Evolutionary conservation across 495 filamentous ascomycete genomes (phyloP).

Genomic region (Endocarpon pusillum): DNA sequence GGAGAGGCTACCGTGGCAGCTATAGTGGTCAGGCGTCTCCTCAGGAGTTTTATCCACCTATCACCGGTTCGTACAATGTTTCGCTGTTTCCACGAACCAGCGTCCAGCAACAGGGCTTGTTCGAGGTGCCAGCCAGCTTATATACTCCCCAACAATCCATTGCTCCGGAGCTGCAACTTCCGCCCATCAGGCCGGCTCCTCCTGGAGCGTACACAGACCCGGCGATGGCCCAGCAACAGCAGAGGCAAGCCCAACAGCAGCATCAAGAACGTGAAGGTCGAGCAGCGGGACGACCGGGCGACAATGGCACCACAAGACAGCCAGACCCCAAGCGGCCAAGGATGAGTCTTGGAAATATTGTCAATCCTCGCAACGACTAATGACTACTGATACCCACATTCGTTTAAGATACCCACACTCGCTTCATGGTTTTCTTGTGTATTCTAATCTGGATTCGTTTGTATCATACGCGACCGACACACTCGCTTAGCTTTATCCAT

Average conservation of each 20-base stretch:
- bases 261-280: background rate
- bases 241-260: background rate
- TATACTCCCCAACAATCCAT: background rate
- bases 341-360: conserved; percentile 1
- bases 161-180: conserved; percentile 1
- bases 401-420: too few relatives aligned
- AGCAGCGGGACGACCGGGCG: background rate
- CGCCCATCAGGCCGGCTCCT: background rate
- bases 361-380: background rate
- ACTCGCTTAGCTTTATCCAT: too few relatives aligned
- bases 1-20: background rate
- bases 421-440: too few relatives aligned
- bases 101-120: background rate
- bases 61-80: background rate
- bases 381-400: too few relatives aligned
- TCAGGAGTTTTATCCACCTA: background rate
- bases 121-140: background rate
- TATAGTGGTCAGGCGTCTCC: background rate
- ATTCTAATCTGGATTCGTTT: too few relatives aligned
- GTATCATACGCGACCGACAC: too few relatives aligned
- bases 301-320: background rate
- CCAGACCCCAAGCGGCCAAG: background rate
- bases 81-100: background rate
- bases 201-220: background rate
- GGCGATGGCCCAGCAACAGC: background rate